Base-by-base conservation (phyloP, 2,329 filamentous ascomycete genomes). In the Fusarium metavorans region DNA sequence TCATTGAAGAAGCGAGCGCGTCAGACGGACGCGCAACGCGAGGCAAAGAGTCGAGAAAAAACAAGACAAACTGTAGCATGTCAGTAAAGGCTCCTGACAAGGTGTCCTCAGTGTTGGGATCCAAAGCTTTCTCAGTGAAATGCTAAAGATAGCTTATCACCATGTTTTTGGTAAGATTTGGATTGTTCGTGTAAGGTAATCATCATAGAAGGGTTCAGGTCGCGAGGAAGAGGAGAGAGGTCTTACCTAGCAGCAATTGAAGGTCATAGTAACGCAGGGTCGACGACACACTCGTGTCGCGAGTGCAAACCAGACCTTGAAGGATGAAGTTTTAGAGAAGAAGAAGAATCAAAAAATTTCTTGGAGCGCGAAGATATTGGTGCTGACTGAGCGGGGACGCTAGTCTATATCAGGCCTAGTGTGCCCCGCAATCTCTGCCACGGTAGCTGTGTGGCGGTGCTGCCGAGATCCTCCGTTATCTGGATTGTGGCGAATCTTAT, bases 161-260 rank as follows among this genome's bases (percentile, higher is more conserved):
- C 89, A 91, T 86, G 83, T 81, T 81, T 78, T 79, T 85, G 82
- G 88, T 91, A 88, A 87, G 88, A 87, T 84, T 90, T 91, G 89
- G 89, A 91, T 90, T 90, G 88, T 90, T 90, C 87, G 82, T 83
- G 81, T 76, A 76, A 76, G 71, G 59, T 77, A 65, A 75, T 82
- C 82, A 84, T 84, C 82, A 82, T 72, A 68, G 72, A 74, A 80
- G 62, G 72, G 45, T 34, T 37, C 35, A 61, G 32, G 50, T 45
- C 64, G 68, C 64, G 54, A 52, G 64, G 23, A 18, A 43, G 57
- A 39, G 16, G 8, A 37, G 59, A 30, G 10, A 25, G 14, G 10
- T 56, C 76, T 79, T 81, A 80, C 79, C 78, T 64, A 74, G 56
- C 64, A 71, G 59, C 23, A 61, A 71, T 62, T 57, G 59, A 67